Conservation (phyloP, 176 grass and related monocot species). For the Echinochloa phyllopogon region DNA sequence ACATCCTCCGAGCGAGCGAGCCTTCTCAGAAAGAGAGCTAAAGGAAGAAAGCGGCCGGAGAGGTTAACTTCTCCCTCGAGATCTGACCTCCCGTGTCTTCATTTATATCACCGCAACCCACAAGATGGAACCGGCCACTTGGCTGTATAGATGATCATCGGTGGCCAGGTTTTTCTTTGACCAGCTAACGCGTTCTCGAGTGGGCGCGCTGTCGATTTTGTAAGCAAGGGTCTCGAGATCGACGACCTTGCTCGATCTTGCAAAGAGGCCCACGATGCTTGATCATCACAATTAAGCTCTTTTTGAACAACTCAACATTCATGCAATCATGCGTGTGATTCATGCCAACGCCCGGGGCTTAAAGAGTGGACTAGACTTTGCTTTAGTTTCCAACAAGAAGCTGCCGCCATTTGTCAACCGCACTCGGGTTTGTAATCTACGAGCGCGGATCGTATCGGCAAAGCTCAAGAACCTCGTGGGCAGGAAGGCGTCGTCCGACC, state of each 20-base stretch:
- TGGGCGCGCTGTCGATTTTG: slow-evolving; percentile 2
- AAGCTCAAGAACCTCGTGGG: slow-evolving; percentile 41
- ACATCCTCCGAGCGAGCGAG: slow-evolving; percentile 32
- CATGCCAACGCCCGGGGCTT: not conserved
- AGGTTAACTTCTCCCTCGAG: not conserved
- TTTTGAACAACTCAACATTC: not conserved
- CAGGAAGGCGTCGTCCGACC: not conserved
- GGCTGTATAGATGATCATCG: not conserved
- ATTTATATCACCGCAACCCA: slow-evolving; percentile 1
- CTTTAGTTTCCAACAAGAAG: not conserved
- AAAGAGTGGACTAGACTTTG: not conserved
- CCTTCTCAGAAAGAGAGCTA: not conserved
- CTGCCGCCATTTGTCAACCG: not conserved
- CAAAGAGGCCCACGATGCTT: not conserved
- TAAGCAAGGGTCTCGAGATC: not conserved
- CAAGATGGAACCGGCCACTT: not conserved
- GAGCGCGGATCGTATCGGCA: slow-evolving; percentile 12
- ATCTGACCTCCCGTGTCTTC: slow-evolving; percentile 30
- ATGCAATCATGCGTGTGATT: not conserved
- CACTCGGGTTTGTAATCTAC: not conserved
- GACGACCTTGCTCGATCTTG: not conserved
- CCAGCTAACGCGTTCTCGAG: not conserved
- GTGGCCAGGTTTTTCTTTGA: not conserved
- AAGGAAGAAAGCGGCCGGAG: not conserved
- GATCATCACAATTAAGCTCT: not conserved